These are phyloP conservation scores for Exophiala sideris DNA, from an alignment of 2,329 filamentous ascomycete species.

Conservation along the genomic window DNA sequence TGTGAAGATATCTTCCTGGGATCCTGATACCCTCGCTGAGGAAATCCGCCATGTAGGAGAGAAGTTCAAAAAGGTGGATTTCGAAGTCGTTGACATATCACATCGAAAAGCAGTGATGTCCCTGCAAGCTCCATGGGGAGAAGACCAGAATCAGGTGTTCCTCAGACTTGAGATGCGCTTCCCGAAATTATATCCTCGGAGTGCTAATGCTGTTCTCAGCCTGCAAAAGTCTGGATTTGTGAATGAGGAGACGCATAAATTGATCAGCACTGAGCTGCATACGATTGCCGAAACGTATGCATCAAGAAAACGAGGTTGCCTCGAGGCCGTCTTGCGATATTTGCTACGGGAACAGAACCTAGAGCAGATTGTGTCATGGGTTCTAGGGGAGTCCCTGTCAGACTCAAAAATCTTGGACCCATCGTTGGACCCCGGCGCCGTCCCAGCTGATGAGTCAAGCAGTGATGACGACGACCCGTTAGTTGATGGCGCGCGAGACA, in stretches of 20 bases:
- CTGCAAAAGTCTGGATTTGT: constrained; percentile 58
- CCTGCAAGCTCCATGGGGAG: constrained; percentile 59
- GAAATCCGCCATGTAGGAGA: constrained; percentile 61
- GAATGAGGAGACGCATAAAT: constrained; percentile 48
- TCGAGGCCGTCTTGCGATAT: constrained; percentile 62
- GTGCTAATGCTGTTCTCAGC: constrained; percentile 49
- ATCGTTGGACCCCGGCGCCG: constrained; percentile 41
- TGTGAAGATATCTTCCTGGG: constrained; percentile 57
- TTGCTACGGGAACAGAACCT: constrained; percentile 57
- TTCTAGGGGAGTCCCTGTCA: constrained; percentile 59
- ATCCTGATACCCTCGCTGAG: constrained; percentile 54
- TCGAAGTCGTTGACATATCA: constrained; percentile 57
- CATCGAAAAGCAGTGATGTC: constrained; percentile 55
- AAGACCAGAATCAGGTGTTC: constrained; percentile 51
- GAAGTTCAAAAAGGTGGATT: constrained; percentile 59
- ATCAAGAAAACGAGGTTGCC: constrained; percentile 51
- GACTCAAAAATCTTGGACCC: constrained; percentile 44
- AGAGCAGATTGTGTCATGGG: constrained; percentile 54
- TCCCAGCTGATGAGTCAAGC: constrained; percentile 74
- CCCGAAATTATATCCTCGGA: constrained; percentile 54
- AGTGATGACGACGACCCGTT: constrained; percentile 65
- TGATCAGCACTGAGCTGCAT: constrained; percentile 51
- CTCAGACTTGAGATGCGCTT: constrained; percentile 58
- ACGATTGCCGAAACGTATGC: constrained; percentile 56
- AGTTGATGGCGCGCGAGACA: constrained; percentile 25